Base-by-base conservation (phyloP, 495 filamentous ascomycete genomes). In the Cercophora newfieldiana region DNA sequence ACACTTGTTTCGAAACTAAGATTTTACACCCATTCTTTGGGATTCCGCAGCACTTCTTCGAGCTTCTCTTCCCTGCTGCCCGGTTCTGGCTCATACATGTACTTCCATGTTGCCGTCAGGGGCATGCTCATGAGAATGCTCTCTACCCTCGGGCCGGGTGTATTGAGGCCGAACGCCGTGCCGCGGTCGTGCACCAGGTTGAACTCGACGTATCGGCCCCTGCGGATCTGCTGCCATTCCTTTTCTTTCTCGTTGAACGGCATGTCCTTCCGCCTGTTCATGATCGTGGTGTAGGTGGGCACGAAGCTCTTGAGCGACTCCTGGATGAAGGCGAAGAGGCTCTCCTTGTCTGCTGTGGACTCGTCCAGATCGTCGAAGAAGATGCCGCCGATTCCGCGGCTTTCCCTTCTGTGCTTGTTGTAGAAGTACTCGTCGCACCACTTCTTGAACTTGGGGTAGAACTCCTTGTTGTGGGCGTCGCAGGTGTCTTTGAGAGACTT, bases 361-460 rank as follows among this genome's bases (percentile, higher is more conserved):
- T 92, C 91, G 75, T 98, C 95, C 22, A 98, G 82, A 71, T 99
- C 95, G 76, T 99, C 95, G 72, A 99, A 99, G 84, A 99, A 99
- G 75, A 99, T 98, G 22, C 95, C 95, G 31, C 95, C 95, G 25
- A 99, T 78, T 51, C 95, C 95, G 33, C 95, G 88, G n/a, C 86
- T 82, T 79, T 99, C 95, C 61, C 85, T 85, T 33, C 95, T 91
- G 78, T 99, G 95, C 69, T 91, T 91, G 71, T 97, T 88, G 79
- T 85, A 88, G 78, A 99, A 99, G 81, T 99, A 99, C 68, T 94
- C 88, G 74, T 99, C 95, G 74, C 95, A 99, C 95, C 95, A 99
- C 67, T 90, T 87, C 81, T 99, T 99, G 85, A 98, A 99, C 31
- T 88, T 88, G 14, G 93, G 91, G 74, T 96, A 99, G 83, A 97